Conservation (phyloP, 2,329 filamentous ascomycete genomes). For the Hirsutella thompsonii region DNA sequence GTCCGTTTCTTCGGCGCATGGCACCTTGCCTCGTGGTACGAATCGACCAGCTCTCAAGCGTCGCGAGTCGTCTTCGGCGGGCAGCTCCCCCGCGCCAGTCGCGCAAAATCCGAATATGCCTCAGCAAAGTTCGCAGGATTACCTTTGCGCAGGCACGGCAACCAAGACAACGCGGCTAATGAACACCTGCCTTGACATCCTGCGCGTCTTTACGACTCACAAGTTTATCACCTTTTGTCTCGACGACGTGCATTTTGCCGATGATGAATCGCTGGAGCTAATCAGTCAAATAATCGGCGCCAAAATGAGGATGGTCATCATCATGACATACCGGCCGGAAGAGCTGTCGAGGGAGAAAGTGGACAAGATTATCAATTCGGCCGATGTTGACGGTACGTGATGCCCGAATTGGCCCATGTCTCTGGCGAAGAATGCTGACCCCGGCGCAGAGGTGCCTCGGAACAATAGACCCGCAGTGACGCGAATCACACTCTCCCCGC, state of each 20-base stretch:
- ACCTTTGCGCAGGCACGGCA: conserved; percentile 42
- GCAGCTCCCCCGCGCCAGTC: conserved; percentile 24
- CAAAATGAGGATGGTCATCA: conserved; percentile 68
- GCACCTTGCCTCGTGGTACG: conserved; percentile 15
- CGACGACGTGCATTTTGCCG: conserved; percentile 84
- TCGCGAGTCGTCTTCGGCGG: conserved; percentile 38
- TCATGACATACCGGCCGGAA: conserved; percentile 63
- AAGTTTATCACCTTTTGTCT: conserved; percentile 82
- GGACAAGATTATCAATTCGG: conserved; percentile 38
- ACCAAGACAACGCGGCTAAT: conserved; percentile 63
- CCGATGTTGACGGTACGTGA: conserved; percentile 37
- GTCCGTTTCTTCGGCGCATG: conserved; percentile 24
- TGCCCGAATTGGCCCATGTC: not conserved
- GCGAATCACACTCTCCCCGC: conserved; percentile 56
- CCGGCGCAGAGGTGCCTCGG: conserved; percentile 25
- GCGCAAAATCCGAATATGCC: conserved; percentile 22
- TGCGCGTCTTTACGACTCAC: conserved; percentile 68
- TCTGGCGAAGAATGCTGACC: conserved; percentile 9
- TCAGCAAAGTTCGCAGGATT: conserved; percentile 44
- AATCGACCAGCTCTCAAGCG: conserved; percentile 22
- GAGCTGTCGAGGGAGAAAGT: conserved; percentile 46
- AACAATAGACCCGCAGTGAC: conserved; percentile 46
- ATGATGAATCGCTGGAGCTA: conserved; percentile 74
- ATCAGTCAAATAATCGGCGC: conserved; percentile 68
- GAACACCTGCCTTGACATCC: conserved; percentile 77